Conservation (phyloP, 208 protist species). For the Wallacemonas collosoma region DNA sequence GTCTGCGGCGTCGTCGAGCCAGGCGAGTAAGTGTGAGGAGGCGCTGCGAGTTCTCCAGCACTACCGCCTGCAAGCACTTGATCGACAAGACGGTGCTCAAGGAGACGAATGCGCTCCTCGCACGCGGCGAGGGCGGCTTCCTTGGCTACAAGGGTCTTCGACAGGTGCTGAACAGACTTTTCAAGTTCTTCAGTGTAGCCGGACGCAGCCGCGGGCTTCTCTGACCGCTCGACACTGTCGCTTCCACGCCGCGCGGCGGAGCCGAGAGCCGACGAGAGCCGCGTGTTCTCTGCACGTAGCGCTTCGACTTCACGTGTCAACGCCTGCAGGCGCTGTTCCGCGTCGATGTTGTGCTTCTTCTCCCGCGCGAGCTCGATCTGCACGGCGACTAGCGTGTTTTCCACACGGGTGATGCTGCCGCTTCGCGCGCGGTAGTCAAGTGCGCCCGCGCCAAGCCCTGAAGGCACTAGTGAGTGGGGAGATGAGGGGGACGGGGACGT, state of each 20-base stretch:
- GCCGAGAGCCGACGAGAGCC: constrained; percentile 14
- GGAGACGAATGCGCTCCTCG: constrained; percentile 77
- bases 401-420: constrained; percentile 38
- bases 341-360: constrained; percentile 77
- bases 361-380: constrained; percentile 72
- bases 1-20: too few relatives aligned
- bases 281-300: constrained; percentile 47
- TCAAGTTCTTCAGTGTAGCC: constrained; percentile 54
- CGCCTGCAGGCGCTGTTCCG: constrained; percentile 47
- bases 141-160: constrained; percentile 37
- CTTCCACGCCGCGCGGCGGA: not conserved
- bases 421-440: constrained; percentile 3
- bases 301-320: constrained; percentile 48
- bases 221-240: not conserved
- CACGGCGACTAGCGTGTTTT: constrained; percentile 37
- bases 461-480: not conserved
- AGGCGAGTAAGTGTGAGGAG: too few relatives aligned
- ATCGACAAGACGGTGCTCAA: constrained; percentile 81
- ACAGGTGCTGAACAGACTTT: constrained; percentile 38
- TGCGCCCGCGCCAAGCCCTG: not conserved
- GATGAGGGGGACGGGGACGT: not conserved
- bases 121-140: constrained; percentile 46
- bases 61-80: constrained; percentile 39
- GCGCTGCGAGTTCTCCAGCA: too few relatives aligned
- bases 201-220: constrained; percentile 10